phyloP scores from a whole-genome alignment of 208 protist genomes.

The Vickermania ingenoplastis region DNA sequence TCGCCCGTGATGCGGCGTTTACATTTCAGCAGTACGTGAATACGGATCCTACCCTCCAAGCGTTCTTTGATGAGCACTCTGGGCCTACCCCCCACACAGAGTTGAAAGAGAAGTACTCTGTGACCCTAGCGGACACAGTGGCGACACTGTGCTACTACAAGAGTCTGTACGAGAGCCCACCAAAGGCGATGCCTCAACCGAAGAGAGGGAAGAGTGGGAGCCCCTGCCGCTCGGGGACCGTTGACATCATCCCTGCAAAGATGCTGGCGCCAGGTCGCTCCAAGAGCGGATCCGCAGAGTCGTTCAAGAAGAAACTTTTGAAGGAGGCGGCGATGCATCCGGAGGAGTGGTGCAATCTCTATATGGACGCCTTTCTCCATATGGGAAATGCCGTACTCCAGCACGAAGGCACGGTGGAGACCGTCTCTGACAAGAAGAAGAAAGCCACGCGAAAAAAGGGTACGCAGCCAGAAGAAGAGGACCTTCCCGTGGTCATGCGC shows the following conservation, averaged over 20 bases:
- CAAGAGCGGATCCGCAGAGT: conserved; percentile 32
- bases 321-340: conserved; percentile 76
- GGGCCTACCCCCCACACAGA: conserved; percentile 20
- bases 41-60: conserved; percentile 25
- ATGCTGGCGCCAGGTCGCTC: conserved; percentile 32
- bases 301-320: conserved; percentile 53
- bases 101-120: conserved; percentile 48
- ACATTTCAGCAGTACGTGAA: conserved; percentile 47
- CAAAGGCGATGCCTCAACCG: conserved; percentile 4
- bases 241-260: conserved; percentile 53
- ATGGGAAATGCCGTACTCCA: conserved; percentile 74
- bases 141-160: conserved; percentile 65
- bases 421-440: conserved; percentile 18
- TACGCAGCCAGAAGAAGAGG: conserved; percentile 31
- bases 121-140: conserved; percentile 77
- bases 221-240: not conserved
- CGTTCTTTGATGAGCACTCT: conserved; percentile 51
- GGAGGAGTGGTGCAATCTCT: conserved; percentile 85
- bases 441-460: conserved; percentile 11
- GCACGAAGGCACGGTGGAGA: conserved; percentile 31
- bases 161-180: conserved; percentile 32
- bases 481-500: conserved; percentile 71
- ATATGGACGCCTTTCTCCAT: conserved; percentile 71
- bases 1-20: conserved; percentile 75
- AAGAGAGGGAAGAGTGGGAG: conserved; percentile 7